These are phyloP conservation scores for Xylaria sp. DNA, from an alignment of 2,329 filamentous ascomycete species.

Conservation along the genomic window DNA sequence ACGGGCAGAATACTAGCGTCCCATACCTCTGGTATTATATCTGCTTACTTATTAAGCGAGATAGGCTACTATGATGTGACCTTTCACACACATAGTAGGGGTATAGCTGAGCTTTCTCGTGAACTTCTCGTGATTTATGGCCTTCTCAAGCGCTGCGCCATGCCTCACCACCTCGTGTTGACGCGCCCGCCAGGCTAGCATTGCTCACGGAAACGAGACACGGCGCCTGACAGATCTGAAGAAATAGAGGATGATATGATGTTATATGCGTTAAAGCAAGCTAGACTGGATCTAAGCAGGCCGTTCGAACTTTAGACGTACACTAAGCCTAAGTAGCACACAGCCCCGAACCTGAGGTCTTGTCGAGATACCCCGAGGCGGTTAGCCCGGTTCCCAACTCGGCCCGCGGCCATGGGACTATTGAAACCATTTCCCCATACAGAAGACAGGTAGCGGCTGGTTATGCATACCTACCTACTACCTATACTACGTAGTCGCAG, in stretches of 20 bases:
- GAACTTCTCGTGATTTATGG: too few species aligned
- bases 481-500: too few species aligned
- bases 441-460: not conserved
- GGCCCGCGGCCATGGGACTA: not conserved
- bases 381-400: not conserved
- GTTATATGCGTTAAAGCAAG: not conserved
- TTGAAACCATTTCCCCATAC: not conserved
- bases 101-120: too few species aligned
- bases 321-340: not conserved
- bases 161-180: not conserved
- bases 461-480: not conserved
- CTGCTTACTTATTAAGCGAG: too few species aligned
- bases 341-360: not conserved
- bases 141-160: too few species aligned
- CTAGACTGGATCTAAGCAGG: not conserved
- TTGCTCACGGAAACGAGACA: not conserved
- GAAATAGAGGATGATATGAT: not conserved
- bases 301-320: not conserved
- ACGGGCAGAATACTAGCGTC: too few species aligned
- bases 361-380: not conserved
- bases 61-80: not conserved
- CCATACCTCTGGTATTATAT: too few species aligned
- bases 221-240: not conserved
- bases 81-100: not conserved
- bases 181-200: not conserved